A percentile compares a stretch with the other conserved stretches of the same genome.
phyloP scores from a whole-genome alignment of 768 basidiomycete genomes.

The Suillus luteus region DNA sequence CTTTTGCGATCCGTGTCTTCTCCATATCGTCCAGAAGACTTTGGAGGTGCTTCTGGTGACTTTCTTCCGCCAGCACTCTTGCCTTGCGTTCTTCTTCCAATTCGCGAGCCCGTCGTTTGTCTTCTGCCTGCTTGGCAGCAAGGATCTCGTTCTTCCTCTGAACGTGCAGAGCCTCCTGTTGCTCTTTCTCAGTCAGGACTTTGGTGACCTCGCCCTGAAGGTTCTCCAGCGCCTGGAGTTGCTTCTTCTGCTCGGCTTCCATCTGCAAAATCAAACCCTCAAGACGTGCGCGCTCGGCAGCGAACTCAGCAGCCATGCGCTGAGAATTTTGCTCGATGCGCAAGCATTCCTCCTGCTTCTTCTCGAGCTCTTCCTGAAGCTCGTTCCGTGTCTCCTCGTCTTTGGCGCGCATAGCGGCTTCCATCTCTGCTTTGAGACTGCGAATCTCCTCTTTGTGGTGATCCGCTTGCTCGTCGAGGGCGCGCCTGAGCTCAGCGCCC shows the following conservation, averaged over 20 bases:
- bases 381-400: slow-evolving; percentile 50
- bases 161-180: slow-evolving; percentile 28
- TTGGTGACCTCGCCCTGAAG: slow-evolving; percentile 32
- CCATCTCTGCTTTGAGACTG: slow-evolving; percentile 48
- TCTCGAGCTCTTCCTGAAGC: slow-evolving; percentile 45
- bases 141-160: slow-evolving; percentile 33
- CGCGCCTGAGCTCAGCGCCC: slow-evolving; percentile 52
- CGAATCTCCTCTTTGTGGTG: slow-evolving; percentile 51
- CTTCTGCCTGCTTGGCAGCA: slow-evolving; percentile 26
- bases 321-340: slow-evolving; percentile 42
- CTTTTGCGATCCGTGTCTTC: slow-evolving; percentile 27
- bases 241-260: slow-evolving; percentile 27
- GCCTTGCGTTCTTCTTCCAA: slow-evolving; percentile 35
- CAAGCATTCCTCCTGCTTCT: slow-evolving; percentile 45
- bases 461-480: slow-evolving; percentile 48
- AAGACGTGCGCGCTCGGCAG: slow-evolving; percentile 38
- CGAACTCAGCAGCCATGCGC: slow-evolving; percentile 42
- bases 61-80: slow-evolving; percentile 29
- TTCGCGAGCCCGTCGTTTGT: slow-evolving; percentile 29
- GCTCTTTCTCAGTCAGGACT: slow-evolving; percentile 31
- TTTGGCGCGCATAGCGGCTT: slow-evolving; percentile 43
- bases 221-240: slow-evolving; percentile 21
- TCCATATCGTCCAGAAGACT: slow-evolving; percentile 29
- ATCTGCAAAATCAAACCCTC: slow-evolving; percentile 30
- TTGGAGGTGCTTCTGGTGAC: slow-evolving; percentile 33